Evolutionary conservation across 345 rosid species (phyloP).

Genomic region (Gynandropsis gynandra): DNA sequence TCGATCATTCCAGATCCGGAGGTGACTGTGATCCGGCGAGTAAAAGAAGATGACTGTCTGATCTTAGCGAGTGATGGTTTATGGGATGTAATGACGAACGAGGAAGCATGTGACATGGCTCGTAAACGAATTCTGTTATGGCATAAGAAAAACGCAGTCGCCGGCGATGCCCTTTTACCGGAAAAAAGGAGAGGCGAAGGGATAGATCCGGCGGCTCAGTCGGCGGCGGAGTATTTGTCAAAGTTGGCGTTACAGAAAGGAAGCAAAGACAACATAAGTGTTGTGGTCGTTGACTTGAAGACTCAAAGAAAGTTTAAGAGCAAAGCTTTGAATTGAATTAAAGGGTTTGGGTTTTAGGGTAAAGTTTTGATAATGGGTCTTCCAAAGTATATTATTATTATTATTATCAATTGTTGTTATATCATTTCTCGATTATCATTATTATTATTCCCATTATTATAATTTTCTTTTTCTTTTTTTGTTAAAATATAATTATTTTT

Average conservation of each 20-base stretch:
- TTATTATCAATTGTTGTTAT: slow-evolving; percentile 23
- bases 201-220: slow-evolving; percentile 58
- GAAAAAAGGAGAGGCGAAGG: slow-evolving; percentile 35
- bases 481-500: not conserved
- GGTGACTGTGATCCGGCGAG: slow-evolving; percentile 44
- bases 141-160: slow-evolving; percentile 44
- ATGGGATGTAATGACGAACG: slow-evolving; percentile 71
- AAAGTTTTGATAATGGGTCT: slow-evolving; percentile 28
- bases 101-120: slow-evolving; percentile 60
- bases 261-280: slow-evolving; percentile 78
- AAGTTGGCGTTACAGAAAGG: slow-evolving; percentile 66
- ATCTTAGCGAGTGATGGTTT: slow-evolving; percentile 74
- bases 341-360: slow-evolving; percentile 16
- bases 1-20: slow-evolving; percentile 72
- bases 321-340: slow-evolving; percentile 24
- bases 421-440: slow-evolving; percentile 15
- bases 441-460: not conserved
- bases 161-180: slow-evolving; percentile 24
- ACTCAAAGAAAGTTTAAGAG: slow-evolving; percentile 53
- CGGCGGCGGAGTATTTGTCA: slow-evolving; percentile 62
- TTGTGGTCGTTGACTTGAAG: slow-evolving; percentile 64
- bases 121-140: slow-evolving; percentile 51
- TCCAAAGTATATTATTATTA: not conserved
- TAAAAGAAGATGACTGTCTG: slow-evolving; percentile 67
- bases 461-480: slow-evolving; percentile 21